Percentiles rank a stretch among this genome's conserved stretches.
These are phyloP conservation scores for Plantago coronopus DNA, from an alignment of 305 asterid species.

Conservation along the genomic window DNA sequence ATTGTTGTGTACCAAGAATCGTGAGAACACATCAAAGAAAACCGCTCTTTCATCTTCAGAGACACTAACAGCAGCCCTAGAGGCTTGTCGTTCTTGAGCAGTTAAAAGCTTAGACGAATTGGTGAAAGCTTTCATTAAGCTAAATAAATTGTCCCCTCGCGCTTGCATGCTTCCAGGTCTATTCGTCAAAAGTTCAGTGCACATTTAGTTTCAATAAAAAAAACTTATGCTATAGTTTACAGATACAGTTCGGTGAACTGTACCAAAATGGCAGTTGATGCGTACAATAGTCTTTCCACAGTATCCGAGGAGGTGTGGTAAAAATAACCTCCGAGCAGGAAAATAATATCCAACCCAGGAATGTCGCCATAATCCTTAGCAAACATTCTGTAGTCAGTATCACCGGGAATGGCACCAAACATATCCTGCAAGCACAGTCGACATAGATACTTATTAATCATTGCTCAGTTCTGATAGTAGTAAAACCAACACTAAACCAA, in stretches of 20 bases:
- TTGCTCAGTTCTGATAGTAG: background rate
- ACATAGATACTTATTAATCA: slow-evolving; percentile 11
- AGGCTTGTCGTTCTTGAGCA: slow-evolving; percentile 61
- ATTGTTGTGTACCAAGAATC: slow-evolving; percentile 64
- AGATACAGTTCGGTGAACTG: slow-evolving; percentile 36
- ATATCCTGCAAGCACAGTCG: slow-evolving; percentile 61
- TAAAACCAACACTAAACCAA: slow-evolving; percentile 9
- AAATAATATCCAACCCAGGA: slow-evolving; percentile 98
- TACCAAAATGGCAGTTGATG: slow-evolving; percentile 62
- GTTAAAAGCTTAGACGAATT: slow-evolving; percentile 71
- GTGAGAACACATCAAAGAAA: slow-evolving; percentile 73
- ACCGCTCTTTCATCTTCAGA: slow-evolving; percentile 54
- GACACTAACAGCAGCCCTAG: slow-evolving; percentile 37
- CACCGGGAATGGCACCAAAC: slow-evolving; percentile 90
- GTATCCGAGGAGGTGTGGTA: slow-evolving; percentile 96
- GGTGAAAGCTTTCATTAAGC: slow-evolving; percentile 75
- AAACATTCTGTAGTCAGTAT: slow-evolving; percentile 96
- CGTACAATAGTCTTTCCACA: slow-evolving; percentile 98
- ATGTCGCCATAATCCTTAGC: slow-evolving; percentile 86
- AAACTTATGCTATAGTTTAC: slow-evolving; percentile 15
- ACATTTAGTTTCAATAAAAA: slow-evolving; percentile 31
- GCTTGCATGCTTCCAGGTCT: slow-evolving; percentile 99
- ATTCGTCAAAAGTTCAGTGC: slow-evolving; percentile 25
- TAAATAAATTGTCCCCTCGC: slow-evolving; percentile 87
- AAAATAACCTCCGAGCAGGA: slow-evolving; percentile 90